Conservation (phyloP, 2,329 filamentous ascomycete genomes). For the Peltaster fructicola region DNA sequence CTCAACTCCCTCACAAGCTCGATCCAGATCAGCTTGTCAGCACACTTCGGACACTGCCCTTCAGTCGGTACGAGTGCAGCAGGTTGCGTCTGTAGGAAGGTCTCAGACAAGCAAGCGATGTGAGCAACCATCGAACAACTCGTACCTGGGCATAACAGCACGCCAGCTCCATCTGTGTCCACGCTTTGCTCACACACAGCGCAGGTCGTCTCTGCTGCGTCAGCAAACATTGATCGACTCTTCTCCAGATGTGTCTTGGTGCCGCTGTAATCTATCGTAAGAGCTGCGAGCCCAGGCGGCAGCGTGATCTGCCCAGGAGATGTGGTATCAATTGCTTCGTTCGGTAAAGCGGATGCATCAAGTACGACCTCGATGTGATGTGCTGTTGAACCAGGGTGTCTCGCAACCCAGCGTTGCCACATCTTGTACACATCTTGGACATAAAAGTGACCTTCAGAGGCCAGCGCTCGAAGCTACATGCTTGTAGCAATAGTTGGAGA, state of each 20-base stretch:
- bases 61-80: constrained; percentile 42
- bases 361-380: constrained; percentile 29
- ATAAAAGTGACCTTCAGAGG: constrained; percentile 67
- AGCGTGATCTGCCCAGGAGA: too few relatives aligned
- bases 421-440: constrained; percentile 45
- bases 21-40: constrained; percentile 46
- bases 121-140: constrained; percentile 35
- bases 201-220: constrained; percentile 24
- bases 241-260: constrained; percentile 36
- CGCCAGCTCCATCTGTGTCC: constrained; percentile 21
- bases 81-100: constrained; percentile 27
- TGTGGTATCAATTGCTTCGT: too few relatives aligned
- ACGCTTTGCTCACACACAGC: constrained; percentile 30
- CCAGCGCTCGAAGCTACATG: constrained; percentile 67
- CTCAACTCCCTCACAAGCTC: constrained; percentile 71
- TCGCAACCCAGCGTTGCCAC: constrained; percentile 46
- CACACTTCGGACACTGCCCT: constrained; percentile 57
- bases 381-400: constrained; percentile 32
- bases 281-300: too few relatives aligned
- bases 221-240: constrained; percentile 25
- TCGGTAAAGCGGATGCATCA: constrained; percentile 9
- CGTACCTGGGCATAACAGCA: constrained; percentile 34
- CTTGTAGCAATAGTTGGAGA: constrained; percentile 60
- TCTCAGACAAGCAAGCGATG: constrained; percentile 35
- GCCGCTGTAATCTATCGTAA: constrained; percentile 36